Conservation (phyloP, 140 eudicot species). For the Bidens hawaiensis region DNA sequence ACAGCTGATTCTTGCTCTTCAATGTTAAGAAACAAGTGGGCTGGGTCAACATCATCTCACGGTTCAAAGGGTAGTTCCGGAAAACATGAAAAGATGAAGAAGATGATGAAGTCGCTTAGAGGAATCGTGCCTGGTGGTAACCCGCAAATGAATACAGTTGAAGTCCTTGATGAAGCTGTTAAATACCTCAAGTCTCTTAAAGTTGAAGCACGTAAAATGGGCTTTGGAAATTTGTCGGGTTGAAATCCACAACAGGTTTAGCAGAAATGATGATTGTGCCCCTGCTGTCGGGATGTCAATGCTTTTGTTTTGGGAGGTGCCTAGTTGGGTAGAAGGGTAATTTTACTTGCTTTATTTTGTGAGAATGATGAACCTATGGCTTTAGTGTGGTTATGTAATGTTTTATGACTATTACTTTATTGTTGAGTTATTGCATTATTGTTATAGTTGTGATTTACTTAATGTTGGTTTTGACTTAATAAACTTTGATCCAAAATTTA, state of each 20-base stretch:
- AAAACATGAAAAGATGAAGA: slow-evolving; percentile 55
- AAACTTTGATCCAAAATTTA: neutral
- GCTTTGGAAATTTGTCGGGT: slow-evolving; percentile 34
- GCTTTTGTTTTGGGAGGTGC: slow-evolving; percentile 7
- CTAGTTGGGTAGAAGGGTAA: slow-evolving; percentile 12
- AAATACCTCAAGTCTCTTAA: slow-evolving; percentile 72
- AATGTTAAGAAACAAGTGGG: slow-evolving; percentile 30
- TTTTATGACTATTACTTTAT: slow-evolving; percentile 17
- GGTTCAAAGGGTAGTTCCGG: too few species aligned
- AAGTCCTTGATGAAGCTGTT: slow-evolving; percentile 85
- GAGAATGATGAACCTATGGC: slow-evolving; percentile 16
- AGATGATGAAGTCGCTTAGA: slow-evolving; percentile 61
- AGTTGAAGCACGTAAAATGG: slow-evolving; percentile 64
- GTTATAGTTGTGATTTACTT: slow-evolving; percentile 5
- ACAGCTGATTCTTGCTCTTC: slow-evolving; percentile 56
- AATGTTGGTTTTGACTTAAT: neutral
- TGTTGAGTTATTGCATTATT: neutral
- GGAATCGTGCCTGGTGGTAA: slow-evolving; percentile 66
- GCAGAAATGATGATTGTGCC: slow-evolving; percentile 3
- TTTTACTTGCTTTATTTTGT: slow-evolving; percentile 15
- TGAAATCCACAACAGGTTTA: slow-evolving; percentile 5
- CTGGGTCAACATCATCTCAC: too few species aligned
- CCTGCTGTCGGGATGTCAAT: slow-evolving; percentile 8
- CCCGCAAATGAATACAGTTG: too few species aligned
- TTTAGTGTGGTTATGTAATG: slow-evolving; percentile 19